Evolutionary conservation across 495 filamentous ascomycete species (phyloP), one percentile per base, ranked within the genome.

Genomic region (Daldinia vernicosa): DNA sequence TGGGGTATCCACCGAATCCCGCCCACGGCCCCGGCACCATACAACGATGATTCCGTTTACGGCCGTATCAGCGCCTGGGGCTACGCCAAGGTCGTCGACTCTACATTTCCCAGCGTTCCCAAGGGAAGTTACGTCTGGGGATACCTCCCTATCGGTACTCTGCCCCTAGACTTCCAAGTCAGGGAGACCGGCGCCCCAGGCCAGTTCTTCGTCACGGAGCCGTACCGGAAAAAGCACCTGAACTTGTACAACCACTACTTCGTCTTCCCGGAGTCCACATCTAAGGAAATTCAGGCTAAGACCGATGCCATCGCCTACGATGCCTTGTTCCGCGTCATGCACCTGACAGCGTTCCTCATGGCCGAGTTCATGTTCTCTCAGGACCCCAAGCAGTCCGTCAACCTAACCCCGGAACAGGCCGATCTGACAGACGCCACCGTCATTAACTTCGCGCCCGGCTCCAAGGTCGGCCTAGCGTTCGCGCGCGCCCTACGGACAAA

Each of bases 21-120:
- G n/a, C 56, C 71, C 0, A 64, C 75, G 7, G 80, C 81, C 1
- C 86, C 87, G n/a, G 78, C 78, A 0, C 83, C 85, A 9, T 88
- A 84, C 75, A 83, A 85, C 67, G 83, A 89, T 70, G 30, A 64
- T 5, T 40, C 76, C 11, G 66, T 73, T 1, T 89, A 85, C 77
- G 86, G 84, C 24, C 84, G 87, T 51, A 83, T 85, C 27, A 83
- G 84, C 27, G 83, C 81, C 15, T 89, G 88, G 87, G 87, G 88
- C 0, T 88, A 82, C 71, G 84, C 80, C 8, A 76, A 78, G 9
- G 82, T 89, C 4, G 64, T 82, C 27, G 84, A 87, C 32, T 84
- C 79, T 58, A 87, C 77, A 0, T 77, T 79, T 28, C 47, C 66
- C 33, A 65, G 55, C 17, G 72, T 83, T 9, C 60, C 71, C 4